Base-by-base conservation (phyloP, 73 alveolate species). In the Halteria grandinella region DNA sequence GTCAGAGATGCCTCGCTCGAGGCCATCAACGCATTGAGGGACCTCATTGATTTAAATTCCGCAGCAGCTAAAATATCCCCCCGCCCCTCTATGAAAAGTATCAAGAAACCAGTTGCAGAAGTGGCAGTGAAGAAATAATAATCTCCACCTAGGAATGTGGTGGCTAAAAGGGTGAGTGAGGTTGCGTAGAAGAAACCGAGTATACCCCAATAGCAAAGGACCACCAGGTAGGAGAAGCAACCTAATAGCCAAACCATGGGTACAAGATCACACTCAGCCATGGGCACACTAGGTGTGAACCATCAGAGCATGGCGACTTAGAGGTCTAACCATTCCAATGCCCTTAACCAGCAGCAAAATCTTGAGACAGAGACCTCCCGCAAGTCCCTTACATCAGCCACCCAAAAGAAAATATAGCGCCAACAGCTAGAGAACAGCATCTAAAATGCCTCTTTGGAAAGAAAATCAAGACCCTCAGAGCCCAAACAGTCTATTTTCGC, bases 1-100 rank as follows among this genome's bases (percentile, higher is more conserved):
- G 99, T 94, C 18, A 79, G 99, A 85, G 99, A 94, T 62, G 97
- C 96, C 5, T 75, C 95, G 1, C 45, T 81, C 0, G 95, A 87
- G 45, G 95, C 95, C 4, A 73, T 87, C 54, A 32, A 73, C 55
- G 64, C 71, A 20, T 59, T 79, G 14, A 87, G 83, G 47, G 90
- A 79, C 12, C 7, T 78, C 15, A 20, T 0, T 37, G 5, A 47
- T 8, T 66, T 47, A 1, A 7, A 53, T 47, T 12, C 3, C 40
- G 12, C 63, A 37, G 50, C 70, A 11, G 7, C 10, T 39, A 39
- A 39, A 11, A 11, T 11, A 15, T 48, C 69, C 78, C n/a, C 72
- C 87, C 59, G 6, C 44, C n/a, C 18, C 33, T n/a, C 28, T 62
- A 77, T n/a, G 66, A 48, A 31, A 39, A 72, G 36, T 48, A 8